Evolutionary conservation across 2,329 filamentous ascomycete genomes (phyloP), one percentile per base, ranked within the genome.

Genomic region (Penicillium sp.): DNA sequence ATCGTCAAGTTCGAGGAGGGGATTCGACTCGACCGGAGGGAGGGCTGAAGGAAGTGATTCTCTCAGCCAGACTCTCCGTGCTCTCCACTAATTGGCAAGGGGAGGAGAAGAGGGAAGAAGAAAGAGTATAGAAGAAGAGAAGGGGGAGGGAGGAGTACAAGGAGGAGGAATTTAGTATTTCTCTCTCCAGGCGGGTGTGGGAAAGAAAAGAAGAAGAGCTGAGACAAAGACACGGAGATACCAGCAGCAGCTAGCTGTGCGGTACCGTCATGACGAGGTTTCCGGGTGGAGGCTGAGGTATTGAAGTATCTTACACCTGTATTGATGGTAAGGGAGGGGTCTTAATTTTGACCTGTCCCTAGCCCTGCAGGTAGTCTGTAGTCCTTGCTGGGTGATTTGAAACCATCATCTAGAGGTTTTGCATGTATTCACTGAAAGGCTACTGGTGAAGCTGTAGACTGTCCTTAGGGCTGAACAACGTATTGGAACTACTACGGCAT

Each of bases 131-230:
- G 60, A 58, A 58, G 62, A 61, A 57, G 58, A 62, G 63, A 58
- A 54, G 59, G 57, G 49, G 54, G 55, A 58, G 56, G 55, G 53
- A 57, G 60, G 60, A 56, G 63, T 64, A 64, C 61, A 62, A 59
- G 60, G 59, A 63, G 55, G 64, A 67, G 63, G 59, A 58, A 60
- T 60, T 58, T 57, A 49, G 49, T n/a, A 53, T 61, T 31, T 69
- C 66, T 68, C 66, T 68, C 67, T 69, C 66, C 67, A 69, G 65
- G 60, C 65, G 64, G 65, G 62, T 69, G 68, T 66, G 61, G 54
- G 61, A 59, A 59, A 58, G 59, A 64, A 67, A 65, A 60, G 58
- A 57, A 59, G 63, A 58, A 52, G 56, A 55, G 51, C 51, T 58
- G 54, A 58, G 56, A 57, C 51, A 51, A 55, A 60, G 51, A 59